Base-by-base conservation (phyloP, 2,329 filamentous ascomycete genomes). In the Dothistroma septosporum region DNA sequence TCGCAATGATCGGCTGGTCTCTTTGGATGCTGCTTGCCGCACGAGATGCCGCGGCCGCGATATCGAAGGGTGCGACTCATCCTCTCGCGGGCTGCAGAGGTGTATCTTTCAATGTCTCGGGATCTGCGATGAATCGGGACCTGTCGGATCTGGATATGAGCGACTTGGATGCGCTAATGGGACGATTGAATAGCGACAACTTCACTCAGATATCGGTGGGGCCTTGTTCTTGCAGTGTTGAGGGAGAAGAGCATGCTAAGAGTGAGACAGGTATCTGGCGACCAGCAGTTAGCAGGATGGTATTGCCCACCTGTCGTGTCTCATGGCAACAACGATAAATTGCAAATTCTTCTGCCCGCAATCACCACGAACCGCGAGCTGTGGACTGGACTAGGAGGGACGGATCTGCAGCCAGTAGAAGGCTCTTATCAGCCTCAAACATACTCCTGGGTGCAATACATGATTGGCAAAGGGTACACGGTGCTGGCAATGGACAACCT, bases 341-440 rank as follows among this genome's bases (percentile, higher is more conserved):
- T 63, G 33, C 61, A 65, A 32, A 37, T 65, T 8, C 37, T 63
- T 4, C 33, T 61, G 14, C 53, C 48, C 4, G 33, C 53, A 9
- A 63, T 65, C 53, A 60, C 63, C 16, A 55, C 57, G 0, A 63
- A 61, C 44, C 54, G 63, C 7, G 59, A 58, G 35, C 46, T 49
- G n/a, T 63, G 61, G 58, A 63, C 63, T 12, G 59, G 49, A 8
- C 44, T 60, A 10, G 61, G 63, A 16, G 63, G 61, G 8, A 62
- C 60, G 8, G 55, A 37, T 21, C 1, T 33, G 11, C 19, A 19
- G 11, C 58, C 59, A 19, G 2, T n/a, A 4, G 16, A 44, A n/a
- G 33, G 37, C 16, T 16, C 63, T 16, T 63, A 65, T 32, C 57
- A 61, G 32, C 54, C 57, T 31, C 53, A 58, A 32, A 37, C 44